Base-by-base conservation (phyloP, 768 basidiomycete species). In the Gloeostereum incarnatum region DNA sequence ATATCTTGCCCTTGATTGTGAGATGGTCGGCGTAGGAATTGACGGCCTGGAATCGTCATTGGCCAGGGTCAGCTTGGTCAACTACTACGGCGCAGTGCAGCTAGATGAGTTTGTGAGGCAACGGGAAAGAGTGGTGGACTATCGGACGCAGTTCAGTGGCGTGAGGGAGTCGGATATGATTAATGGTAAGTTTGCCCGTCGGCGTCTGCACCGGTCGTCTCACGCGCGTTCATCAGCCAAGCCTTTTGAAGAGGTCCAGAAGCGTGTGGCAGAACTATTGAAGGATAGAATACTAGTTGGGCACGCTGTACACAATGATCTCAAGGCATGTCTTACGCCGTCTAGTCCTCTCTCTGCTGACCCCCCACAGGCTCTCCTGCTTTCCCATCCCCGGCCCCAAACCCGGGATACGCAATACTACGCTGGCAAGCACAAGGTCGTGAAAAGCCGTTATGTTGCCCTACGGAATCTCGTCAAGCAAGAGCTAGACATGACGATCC, bases 11-110 rank as follows among this genome's bases (percentile, higher is more conserved):
- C 63, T 99, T 20, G 94, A 99, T 58, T 98, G 94, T 50, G 94
- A 98, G 59, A 96, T 98, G 91, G 93, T 98, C 8, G 92, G 92
- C 4, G 73, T 94, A n/a, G 91, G 91, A 1, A 68, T 76, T n/a
- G 69, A 80, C 18, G 89, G 88, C 16, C 59, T 58, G 2, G 89
- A 94, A 54, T 90, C 86, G 0, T 81, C 83, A 0, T 70, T 96
- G 10, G 93, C 91, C 1, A 79, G 93, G 22, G 86, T 94, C 45
- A 87, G 84, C 36, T 54, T 96, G 27, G 90, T 97, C 40, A 94
- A 97, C 57, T 94, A 78, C 53, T 65, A 87, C 43, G 94, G 94
- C 0, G 77, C 69, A 1, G 66, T 86, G 19, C 63, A 82, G 29
- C 55, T 96, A 45, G 93, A 97, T 50, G 82, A 72, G 35, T 92